Conservation (phyloP, 2,329 filamentous ascomycete species). For the Harringtonia lauricola region DNA sequence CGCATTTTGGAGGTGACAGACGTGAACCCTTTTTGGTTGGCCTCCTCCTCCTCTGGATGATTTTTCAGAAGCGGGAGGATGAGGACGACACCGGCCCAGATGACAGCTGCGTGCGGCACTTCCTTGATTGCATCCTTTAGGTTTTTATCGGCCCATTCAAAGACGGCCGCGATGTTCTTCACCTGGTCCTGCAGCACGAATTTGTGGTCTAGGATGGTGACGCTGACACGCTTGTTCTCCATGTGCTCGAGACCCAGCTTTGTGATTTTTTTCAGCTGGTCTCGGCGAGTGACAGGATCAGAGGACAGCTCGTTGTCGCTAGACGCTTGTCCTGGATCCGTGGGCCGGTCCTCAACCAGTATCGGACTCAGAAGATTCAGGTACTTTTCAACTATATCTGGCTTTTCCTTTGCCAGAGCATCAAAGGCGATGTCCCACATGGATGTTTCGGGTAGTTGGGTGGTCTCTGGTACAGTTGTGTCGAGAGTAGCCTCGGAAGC, state of each 20-base stretch:
- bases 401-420: slow-evolving; percentile 3
- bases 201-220: not conserved
- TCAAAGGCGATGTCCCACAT: slow-evolving; percentile 6
- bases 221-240: slow-evolving; percentile 1
- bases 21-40: slow-evolving; percentile 4
- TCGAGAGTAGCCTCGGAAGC: too few species aligned
- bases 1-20: slow-evolving; percentile 5
- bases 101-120: not conserved
- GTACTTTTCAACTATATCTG: not conserved
- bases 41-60: not conserved
- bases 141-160: slow-evolving; percentile 1
- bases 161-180: not conserved
- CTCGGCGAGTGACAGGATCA: not conserved
- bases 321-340: not conserved
- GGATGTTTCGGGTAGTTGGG: too few species aligned
- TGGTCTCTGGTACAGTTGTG: not conserved
- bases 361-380: slow-evolving; percentile 1
- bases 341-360: not conserved
- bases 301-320: not conserved
- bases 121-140: slow-evolving; percentile 1
- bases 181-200: slow-evolving; percentile 4
- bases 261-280: slow-evolving; percentile 1
- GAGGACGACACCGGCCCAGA: slow-evolving; percentile 2
- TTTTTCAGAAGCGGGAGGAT: slow-evolving; percentile 5
- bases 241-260: slow-evolving; percentile 2